Evolutionary conservation across 495 filamentous ascomycete genomes (phyloP).

Genomic region (Tetracladium marchalianum): DNA sequence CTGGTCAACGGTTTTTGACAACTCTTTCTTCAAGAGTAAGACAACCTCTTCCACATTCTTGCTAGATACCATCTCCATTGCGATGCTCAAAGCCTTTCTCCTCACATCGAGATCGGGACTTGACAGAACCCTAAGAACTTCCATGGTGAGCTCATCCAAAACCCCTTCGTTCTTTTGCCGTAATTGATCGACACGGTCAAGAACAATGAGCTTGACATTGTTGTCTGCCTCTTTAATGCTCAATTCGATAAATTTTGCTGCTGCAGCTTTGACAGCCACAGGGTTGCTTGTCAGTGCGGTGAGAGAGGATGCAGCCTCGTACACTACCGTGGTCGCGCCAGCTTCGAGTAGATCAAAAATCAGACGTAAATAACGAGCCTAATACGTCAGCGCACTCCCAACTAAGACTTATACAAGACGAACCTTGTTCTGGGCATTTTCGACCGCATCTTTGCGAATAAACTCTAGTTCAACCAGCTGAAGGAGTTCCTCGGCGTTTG

Average conservation of each 20-base stretch:
- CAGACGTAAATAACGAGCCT: slow-evolving; percentile 83
- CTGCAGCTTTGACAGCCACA: slow-evolving; percentile 94
- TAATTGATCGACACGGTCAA: slow-evolving; percentile 89
- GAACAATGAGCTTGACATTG: slow-evolving; percentile 96
- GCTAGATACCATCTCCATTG: slow-evolving; percentile 95
- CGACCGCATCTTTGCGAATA: slow-evolving; percentile 92
- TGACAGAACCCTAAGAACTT: slow-evolving; percentile 89
- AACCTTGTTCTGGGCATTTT: slow-evolving; percentile 90
- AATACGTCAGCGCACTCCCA: slow-evolving; percentile 15
- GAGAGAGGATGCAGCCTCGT: slow-evolving; percentile 96
- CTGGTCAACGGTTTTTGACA: slow-evolving; percentile 95
- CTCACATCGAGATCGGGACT: slow-evolving; percentile 96
- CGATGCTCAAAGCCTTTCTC: slow-evolving; percentile 82
- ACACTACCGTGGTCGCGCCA: slow-evolving; percentile 86
- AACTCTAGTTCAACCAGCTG: slow-evolving; percentile 94
- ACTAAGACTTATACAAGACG: slow-evolving; percentile 23
- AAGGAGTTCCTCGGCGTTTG: slow-evolving; percentile 86
- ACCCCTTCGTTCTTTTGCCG: slow-evolving; percentile 88
- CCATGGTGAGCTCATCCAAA: slow-evolving; percentile 94
- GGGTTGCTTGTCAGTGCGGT: slow-evolving; percentile 93
- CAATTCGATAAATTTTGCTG: slow-evolving; percentile 91
- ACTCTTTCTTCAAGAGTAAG: slow-evolving; percentile 91
- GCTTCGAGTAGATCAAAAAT: slow-evolving; percentile 97
- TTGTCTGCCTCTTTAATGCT: slow-evolving; percentile 96
- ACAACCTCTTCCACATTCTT: slow-evolving; percentile 99